These are phyloP conservation scores for Solanum paucissectum DNA, from an alignment of 257 asterid genomes.

Conservation along the genomic window DNA sequence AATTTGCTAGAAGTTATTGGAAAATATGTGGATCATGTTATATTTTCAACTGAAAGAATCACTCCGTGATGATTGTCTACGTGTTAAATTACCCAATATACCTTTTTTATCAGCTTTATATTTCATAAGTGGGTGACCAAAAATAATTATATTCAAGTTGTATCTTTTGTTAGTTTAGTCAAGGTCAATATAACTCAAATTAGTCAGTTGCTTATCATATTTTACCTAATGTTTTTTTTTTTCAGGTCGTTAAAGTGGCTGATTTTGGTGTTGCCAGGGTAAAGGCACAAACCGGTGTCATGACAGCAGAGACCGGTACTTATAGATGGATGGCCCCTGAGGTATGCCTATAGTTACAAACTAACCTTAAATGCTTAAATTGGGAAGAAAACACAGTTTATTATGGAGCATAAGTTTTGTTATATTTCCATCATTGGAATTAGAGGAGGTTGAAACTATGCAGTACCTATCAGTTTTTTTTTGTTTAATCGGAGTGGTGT, in stretches of 20 bases:
- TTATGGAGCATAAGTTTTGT: neutral
- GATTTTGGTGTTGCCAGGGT: conserved; percentile 99
- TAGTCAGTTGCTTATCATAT: neutral
- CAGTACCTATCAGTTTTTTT: neutral
- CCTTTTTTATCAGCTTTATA: neutral
- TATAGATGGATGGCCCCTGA: conserved; percentile 99
- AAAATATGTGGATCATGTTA: neutral
- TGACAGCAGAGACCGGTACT: conserved; percentile 99
- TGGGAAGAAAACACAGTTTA: neutral
- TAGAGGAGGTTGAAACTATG: neutral
- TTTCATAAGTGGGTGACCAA: neutral
- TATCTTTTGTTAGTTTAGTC: neutral
- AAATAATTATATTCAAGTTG: neutral
- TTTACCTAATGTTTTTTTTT: neutral
- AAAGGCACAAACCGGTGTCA: conserved; percentile 89
- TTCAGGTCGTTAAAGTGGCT: conserved; percentile 94
- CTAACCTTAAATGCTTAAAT: neutral
- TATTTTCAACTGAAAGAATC: neutral
- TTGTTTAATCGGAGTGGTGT: neutral
- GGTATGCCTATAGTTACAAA: conserved; percentile 29
- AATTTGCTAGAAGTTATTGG: neutral
- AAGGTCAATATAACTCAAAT: neutral
- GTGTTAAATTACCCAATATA: neutral
- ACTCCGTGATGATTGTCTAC: neutral
- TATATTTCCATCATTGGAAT: neutral